Evolutionary conservation across 1,284 basidiomycete genomes (phyloP).

Genomic region (Sphaerobolus stellatus): DNA sequence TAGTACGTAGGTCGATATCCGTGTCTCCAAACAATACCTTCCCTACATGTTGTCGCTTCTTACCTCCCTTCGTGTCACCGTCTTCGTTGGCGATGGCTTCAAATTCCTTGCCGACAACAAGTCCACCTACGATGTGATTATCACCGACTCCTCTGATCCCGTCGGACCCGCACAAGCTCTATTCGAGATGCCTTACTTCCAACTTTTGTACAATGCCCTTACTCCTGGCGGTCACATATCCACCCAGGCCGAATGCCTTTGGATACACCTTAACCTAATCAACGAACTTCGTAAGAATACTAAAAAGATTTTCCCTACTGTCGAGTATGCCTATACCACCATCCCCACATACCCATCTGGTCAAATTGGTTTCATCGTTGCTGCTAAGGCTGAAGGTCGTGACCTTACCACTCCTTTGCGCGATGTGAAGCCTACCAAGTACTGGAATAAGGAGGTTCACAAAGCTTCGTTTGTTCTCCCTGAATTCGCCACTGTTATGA

Average conservation of each 20-base stretch:
- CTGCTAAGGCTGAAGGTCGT: constrained; percentile 74
- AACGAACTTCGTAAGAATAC: constrained; percentile 74
- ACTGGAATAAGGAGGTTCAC: constrained; percentile 89
- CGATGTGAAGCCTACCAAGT: constrained; percentile 69
- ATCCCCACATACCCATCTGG: constrained; percentile 98
- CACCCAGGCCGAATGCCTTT: constrained; percentile 95
- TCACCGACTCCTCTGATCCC: constrained; percentile 98
- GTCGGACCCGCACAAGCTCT: constrained; percentile 94
- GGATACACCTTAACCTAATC: constrained; percentile 94
- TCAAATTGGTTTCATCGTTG: constrained; percentile 95
- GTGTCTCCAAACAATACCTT: constrained; percentile 91
- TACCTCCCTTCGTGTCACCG: constrained; percentile 80
- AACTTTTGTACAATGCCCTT: constrained; percentile 88
- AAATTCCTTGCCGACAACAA: constrained; percentile 92
- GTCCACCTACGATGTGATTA: constrained; percentile 94
- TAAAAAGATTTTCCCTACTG: constrained; percentile 76
- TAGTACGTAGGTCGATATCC: constrained; percentile 79
- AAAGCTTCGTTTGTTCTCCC: constrained; percentile 85
- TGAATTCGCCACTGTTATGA: constrained; percentile 80
- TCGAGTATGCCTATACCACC: constrained; percentile 94
- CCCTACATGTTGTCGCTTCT: constrained; percentile 93
- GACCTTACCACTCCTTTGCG: constrained; percentile 72
- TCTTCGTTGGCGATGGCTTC: constrained; percentile 96
- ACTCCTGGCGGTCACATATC: constrained; percentile 91
- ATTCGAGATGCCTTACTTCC: constrained; percentile 98